Conservation (phyloP, 2,329 filamentous ascomycete genomes). For the Microsporum canis region DNA sequence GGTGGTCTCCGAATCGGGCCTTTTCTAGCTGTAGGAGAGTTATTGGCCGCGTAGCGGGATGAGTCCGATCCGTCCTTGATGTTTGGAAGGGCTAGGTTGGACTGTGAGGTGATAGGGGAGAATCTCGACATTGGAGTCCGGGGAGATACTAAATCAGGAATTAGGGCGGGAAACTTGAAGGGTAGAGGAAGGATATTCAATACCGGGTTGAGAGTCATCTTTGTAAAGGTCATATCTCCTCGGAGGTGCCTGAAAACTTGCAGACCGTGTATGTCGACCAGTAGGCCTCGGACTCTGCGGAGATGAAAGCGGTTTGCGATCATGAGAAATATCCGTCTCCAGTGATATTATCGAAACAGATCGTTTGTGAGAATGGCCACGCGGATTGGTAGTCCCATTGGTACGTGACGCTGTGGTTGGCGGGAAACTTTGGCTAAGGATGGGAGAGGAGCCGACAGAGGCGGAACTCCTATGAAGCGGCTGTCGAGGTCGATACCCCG, state of each 20-base stretch:
- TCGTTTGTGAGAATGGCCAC: slow-evolving; percentile 54
- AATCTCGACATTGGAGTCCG: slow-evolving; percentile 26
- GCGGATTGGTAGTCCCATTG: slow-evolving; percentile 17
- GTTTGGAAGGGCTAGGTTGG: slow-evolving; percentile 20
- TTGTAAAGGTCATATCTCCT: slow-evolving; percentile 35
- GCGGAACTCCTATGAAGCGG: slow-evolving; percentile 29
- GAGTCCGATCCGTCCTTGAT: slow-evolving; percentile 26
- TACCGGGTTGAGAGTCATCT: slow-evolving; percentile 29
- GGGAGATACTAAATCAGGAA: slow-evolving; percentile 18
- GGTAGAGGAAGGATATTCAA: neutral
- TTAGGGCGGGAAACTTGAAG: neutral
- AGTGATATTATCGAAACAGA: slow-evolving; percentile 77
- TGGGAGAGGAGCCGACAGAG: slow-evolving; percentile 31
- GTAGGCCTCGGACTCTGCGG: slow-evolving; percentile 39
- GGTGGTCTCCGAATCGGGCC: slow-evolving; percentile 9
- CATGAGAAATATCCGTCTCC: slow-evolving; percentile 38
- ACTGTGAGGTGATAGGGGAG: slow-evolving; percentile 23
- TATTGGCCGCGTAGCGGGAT: slow-evolving; percentile 3
- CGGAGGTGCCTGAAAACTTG: slow-evolving; percentile 66
- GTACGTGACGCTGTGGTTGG: slow-evolving; percentile 15
- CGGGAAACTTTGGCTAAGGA: slow-evolving; percentile 32
- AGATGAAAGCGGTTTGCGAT: slow-evolving; percentile 24
- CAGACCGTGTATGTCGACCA: slow-evolving; percentile 62
- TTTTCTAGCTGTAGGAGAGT: slow-evolving; percentile 22
- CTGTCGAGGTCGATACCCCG: slow-evolving; percentile 21